Evolutionary conservation across 768 basidiomycete genomes (phyloP), one percentile per base, ranked within the genome.

Genomic region (Suillus spraguei): DNA sequence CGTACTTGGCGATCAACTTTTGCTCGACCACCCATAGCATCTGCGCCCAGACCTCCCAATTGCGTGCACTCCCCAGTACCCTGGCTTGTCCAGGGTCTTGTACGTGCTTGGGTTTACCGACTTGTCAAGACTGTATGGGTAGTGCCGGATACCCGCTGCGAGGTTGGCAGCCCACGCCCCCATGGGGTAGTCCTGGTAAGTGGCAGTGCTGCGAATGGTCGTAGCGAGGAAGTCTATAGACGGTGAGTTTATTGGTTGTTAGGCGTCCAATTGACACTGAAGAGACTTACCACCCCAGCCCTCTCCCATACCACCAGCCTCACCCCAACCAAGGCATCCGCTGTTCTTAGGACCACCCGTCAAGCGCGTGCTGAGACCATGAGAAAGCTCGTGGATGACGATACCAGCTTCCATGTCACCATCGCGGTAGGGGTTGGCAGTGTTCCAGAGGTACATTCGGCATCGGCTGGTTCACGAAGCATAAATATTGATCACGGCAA

Each of bases 371-470:
- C 92, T 94, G 55, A 98, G 79, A 64, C 97, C 97, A 75, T 99
- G 97, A 59, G 83, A 79, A 67, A 91, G 72, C 76, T 96, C 94
- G 76, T 95, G 94, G 63, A 98, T 95, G 67, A 97, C 95, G 63
- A 99, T 99, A 41, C 96, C 97, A 46, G 94, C 94, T 76, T 99
- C 97, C 44, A 98, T 82, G 69, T 97, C 95, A 33, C 97, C 97
- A 70, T 99, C 97, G 24, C 95, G 83, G 80, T 90, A 98, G 3
- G 97, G 97, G 28, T 85, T 80, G 9, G 88, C 91, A 1, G 92
- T 93, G 76, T 94, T 91, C 97, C 97, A 99, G 53, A 95, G 81
- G 78, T 96, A 96, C 95, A 96, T 98, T 67, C 96, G 85, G 90
- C 94, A 96, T 60, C 92, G 88, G 4, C 74, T 75, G 20, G 16